Percentiles rank a stretch among this genome's conserved stretches.
Evolutionary conservation across 176 grass and related monocot species (phyloP).

Genomic region (Lolium rigidum): DNA sequence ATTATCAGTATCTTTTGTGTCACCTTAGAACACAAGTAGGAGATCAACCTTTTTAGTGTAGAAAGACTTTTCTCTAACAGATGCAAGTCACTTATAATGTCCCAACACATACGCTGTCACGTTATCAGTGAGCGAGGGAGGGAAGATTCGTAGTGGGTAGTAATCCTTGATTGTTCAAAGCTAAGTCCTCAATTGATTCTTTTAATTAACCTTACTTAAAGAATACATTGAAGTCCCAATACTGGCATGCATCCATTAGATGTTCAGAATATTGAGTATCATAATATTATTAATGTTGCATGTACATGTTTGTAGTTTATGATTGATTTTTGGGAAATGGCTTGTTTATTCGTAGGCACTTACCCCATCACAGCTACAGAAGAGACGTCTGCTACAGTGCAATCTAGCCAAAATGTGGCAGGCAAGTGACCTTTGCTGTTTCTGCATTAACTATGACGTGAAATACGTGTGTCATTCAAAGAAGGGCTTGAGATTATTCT

Average conservation of each 20-base stretch:
- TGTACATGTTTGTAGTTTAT: neutral
- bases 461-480: neutral
- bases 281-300: neutral
- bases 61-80: neutral
- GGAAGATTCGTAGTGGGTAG: neutral
- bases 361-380: neutral
- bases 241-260: neutral
- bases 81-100: neutral
- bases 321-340: neutral
- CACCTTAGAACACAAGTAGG: neutral
- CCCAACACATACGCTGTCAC: neutral
- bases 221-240: neutral
- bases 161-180: neutral
- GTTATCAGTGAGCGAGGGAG: neutral
- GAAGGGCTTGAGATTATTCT: conserved; percentile 16
- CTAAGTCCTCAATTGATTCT: neutral
- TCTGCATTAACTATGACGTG: too few species aligned
- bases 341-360: neutral
- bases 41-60: neutral
- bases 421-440: neutral
- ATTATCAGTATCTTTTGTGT: neutral
- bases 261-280: neutral
- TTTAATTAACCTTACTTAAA: neutral
- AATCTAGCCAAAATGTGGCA: neutral
- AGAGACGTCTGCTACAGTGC: neutral